phyloP scores from a whole-genome alignment of 805 yeast species.

The Zygoascus flipseniorum region DNA sequence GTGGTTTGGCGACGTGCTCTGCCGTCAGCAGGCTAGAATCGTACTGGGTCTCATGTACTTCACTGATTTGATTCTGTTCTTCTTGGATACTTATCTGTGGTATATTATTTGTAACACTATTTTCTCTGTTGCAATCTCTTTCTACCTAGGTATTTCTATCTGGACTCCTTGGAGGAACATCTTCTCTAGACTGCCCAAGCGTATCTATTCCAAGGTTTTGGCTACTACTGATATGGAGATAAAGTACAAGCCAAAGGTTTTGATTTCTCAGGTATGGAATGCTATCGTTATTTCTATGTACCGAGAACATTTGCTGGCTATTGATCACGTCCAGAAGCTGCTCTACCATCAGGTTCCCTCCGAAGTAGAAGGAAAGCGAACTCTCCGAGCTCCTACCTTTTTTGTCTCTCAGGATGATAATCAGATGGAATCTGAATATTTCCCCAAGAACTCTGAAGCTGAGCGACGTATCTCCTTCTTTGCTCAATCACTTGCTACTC shows the following conservation, averaged over 20 bases:
- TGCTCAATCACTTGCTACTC: constrained; percentile 97
- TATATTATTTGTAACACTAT: constrained; percentile 91
- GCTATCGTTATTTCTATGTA: constrained; percentile 98
- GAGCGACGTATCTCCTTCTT: constrained; percentile 99
- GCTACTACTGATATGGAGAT: constrained; percentile 99
- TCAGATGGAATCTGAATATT: constrained; percentile 91
- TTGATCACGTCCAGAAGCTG: constrained; percentile 96
- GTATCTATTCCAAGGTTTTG: constrained; percentile 94
- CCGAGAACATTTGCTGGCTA: constrained; percentile 96
- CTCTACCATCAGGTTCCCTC: constrained; percentile 98
- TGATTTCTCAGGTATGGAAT: constrained; percentile 98
- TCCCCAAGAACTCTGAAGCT: constrained; percentile 96
- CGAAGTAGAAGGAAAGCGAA: constrained; percentile 96
- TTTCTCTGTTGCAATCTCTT: constrained; percentile 95
- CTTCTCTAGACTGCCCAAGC: constrained; percentile 95
- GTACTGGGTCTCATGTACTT: constrained; percentile 87
- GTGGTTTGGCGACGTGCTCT: constrained; percentile 71
- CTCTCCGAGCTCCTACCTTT: constrained; percentile 97
- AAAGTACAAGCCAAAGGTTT: constrained; percentile 96
- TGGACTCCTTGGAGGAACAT: constrained; percentile 99
- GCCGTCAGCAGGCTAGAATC: constrained; percentile 81
- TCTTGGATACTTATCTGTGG: constrained; percentile 99
- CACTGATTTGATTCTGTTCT: constrained; percentile 90
- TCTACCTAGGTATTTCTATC: constrained; percentile 97
- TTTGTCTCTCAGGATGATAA: constrained; percentile 95